Evolutionary conservation across 1,139 yeast species (phyloP).

Genomic region (Yamadazyma siamensis): DNA sequence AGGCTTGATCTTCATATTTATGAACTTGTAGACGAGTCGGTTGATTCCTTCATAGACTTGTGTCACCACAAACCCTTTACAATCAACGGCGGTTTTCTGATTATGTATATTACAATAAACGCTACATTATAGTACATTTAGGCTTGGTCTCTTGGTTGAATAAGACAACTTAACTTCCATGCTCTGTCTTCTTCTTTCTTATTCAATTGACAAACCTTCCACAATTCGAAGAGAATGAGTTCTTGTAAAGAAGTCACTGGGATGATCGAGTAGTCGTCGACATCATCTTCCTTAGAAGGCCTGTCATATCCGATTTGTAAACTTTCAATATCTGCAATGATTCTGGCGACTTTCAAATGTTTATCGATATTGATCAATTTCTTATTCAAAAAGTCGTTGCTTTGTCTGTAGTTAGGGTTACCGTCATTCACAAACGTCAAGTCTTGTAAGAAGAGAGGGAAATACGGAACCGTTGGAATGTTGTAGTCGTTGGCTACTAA

Average conservation of each 20-base stretch:
- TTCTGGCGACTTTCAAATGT: conserved; percentile 67
- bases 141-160: conserved; percentile 37
- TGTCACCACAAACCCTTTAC: no score
- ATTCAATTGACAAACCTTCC: conserved; percentile 65
- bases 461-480: conserved; percentile 80
- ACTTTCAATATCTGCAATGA: conserved; percentile 74
- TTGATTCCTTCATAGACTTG: no score
- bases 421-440: conserved; percentile 88
- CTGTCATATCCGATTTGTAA: conserved; percentile 61
- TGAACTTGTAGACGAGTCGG: conserved; percentile 17
- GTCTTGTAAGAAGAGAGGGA: conserved; percentile 82
- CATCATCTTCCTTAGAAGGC: conserved; percentile 8
- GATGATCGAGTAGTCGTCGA: conserved; percentile 30
- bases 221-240: conserved; percentile 60
- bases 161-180: conserved; percentile 65
- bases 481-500: conserved; percentile 49
- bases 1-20: conserved; percentile 41
- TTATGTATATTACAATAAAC: not conserved
- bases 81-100: no score
- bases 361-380: conserved; percentile 79
- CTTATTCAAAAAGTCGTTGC: conserved; percentile 55
- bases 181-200: conserved; percentile 62
- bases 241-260: conserved; percentile 57
- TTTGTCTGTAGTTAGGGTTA: conserved; percentile 65
- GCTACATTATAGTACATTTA: not conserved